Conservation (phyloP, 352 stramenopile genomes). For the Phytophthora idaei region DNA sequence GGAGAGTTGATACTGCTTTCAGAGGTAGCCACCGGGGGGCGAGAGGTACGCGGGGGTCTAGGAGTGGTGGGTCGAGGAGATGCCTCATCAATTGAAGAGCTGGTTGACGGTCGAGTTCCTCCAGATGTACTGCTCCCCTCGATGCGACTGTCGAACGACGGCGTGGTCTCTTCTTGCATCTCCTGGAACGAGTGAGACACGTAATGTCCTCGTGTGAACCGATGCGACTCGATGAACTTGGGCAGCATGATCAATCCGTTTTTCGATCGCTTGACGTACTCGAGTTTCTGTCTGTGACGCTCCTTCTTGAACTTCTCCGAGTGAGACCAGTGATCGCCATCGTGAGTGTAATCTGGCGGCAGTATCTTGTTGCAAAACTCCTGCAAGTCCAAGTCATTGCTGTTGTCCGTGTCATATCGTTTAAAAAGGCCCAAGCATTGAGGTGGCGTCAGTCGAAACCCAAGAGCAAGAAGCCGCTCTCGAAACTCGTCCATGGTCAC, state of each 20-base stretch:
- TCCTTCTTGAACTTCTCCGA: conserved; percentile 63
- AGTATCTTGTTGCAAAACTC: conserved; percentile 84
- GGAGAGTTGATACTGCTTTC: conserved; percentile 3
- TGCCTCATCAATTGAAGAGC: conserved; percentile 14
- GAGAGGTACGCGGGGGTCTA: conserved; percentile 20
- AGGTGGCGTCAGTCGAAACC: conserved; percentile 67
- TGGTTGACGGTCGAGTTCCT: conserved; percentile 17
- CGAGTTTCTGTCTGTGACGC: conserved; percentile 49
- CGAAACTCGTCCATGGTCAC: conserved; percentile 79
- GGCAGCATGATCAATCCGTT: conserved; percentile 70
- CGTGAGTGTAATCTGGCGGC: conserved; percentile 78
- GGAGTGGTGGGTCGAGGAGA: conserved; percentile 28
- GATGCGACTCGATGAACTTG: conserved; percentile 60
- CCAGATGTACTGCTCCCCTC: conserved; percentile 14
- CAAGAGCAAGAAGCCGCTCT: conserved; percentile 67
- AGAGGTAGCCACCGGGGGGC: conserved; percentile 6
- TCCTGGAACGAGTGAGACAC: conserved; percentile 47
- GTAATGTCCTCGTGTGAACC: conserved; percentile 60
- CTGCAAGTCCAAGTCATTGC: conserved; percentile 80
- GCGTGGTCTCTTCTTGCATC: conserved; percentile 34
- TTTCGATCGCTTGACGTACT: conserved; percentile 67
- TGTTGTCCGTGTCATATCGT: conserved; percentile 80
- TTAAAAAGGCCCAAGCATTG: conserved; percentile 72
- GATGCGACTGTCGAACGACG: conserved; percentile 1
- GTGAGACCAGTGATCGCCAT: conserved; percentile 80